These are phyloP conservation scores for Pythium brassicae DNA, from an alignment of 352 stramenopile species.

Conservation along the genomic window DNA sequence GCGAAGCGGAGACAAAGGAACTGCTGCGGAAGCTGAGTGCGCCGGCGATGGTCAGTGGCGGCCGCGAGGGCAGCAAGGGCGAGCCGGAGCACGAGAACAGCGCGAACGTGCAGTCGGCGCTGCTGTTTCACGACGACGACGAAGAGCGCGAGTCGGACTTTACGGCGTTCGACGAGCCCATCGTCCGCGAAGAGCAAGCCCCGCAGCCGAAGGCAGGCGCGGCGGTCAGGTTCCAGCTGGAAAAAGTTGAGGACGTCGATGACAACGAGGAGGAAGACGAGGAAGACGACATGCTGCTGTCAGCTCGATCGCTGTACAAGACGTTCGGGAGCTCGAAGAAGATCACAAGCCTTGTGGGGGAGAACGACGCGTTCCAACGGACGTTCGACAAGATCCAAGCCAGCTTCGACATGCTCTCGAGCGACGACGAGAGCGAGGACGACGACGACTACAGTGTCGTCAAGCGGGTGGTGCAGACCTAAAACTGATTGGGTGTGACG, in stretches of 20 bases:
- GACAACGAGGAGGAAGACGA: slow-evolving; percentile 20
- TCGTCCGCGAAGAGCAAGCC: slow-evolving; percentile 13
- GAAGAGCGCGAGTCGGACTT: slow-evolving; percentile 11
- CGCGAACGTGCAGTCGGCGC: neutral
- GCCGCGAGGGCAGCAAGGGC: slow-evolving; percentile 2
- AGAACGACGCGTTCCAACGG: slow-evolving; percentile 44
- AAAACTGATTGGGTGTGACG: neutral
- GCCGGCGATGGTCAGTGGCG: neutral
- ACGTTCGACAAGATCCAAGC: slow-evolving; percentile 60
- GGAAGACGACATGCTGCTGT: slow-evolving; percentile 38
- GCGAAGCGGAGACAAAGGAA: slow-evolving; percentile 7
- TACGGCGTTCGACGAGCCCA: slow-evolving; percentile 19
- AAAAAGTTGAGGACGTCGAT: neutral
- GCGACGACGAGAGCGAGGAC: slow-evolving; percentile 35
- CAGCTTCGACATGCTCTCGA: slow-evolving; percentile 52
- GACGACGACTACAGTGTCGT: slow-evolving; percentile 19
- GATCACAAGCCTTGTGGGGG: slow-evolving; percentile 36
- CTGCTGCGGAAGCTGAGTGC: slow-evolving; percentile 17
- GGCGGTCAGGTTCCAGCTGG: neutral
- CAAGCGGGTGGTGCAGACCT: neutral
- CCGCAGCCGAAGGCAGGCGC: neutral
- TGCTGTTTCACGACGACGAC: slow-evolving; percentile 1
- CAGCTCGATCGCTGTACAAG: slow-evolving; percentile 34
- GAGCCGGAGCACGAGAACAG: slow-evolving; percentile 16
- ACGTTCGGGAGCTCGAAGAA: slow-evolving; percentile 44